phyloP scores from a whole-genome alignment of 176 grass and related monocot genomes.

The Puya raimondii region DNA sequence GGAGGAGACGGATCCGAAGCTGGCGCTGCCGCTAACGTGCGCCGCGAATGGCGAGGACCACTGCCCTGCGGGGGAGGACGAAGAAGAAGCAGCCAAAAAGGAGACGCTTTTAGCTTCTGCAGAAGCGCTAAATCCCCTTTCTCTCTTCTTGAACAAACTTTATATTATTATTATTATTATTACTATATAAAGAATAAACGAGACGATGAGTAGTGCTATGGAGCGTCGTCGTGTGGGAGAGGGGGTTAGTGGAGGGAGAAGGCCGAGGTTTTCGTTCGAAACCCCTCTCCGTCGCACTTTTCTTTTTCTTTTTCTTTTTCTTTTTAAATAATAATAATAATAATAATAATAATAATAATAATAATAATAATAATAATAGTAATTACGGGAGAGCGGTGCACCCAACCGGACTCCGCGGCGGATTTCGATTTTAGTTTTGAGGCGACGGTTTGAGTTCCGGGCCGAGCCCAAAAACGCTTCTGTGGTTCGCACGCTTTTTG shows the following conservation, averaged over 20 bases:
- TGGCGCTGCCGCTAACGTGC: constrained; percentile 37
- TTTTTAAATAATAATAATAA: no score
- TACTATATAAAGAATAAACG: no score
- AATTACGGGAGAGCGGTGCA: neutral
- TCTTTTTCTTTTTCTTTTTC: neutral
- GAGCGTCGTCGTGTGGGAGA: neutral
- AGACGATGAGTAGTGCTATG: neutral
- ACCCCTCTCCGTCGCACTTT: neutral
- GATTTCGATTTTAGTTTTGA: constrained; percentile 9
- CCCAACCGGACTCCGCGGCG: neutral
- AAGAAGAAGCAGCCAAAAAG: constrained; percentile 4
- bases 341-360: no score
- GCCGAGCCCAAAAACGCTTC: neutral
- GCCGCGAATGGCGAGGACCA: constrained; percentile 57
- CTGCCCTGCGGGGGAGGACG: constrained; percentile 21
- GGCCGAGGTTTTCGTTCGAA: neutral
- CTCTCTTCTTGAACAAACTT: no score
- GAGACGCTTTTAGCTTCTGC: constrained; percentile 2
- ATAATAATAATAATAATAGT: no score
- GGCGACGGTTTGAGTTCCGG: neutral
- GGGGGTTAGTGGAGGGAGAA: no score
- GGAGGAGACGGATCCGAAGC: constrained; percentile 24
- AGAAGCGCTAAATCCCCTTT: neutral
- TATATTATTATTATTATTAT: no score
- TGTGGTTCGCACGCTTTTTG: neutral